phyloP scores from a whole-genome alignment of 306 rosid genomes.

The Mimosa bimucronata region DNA sequence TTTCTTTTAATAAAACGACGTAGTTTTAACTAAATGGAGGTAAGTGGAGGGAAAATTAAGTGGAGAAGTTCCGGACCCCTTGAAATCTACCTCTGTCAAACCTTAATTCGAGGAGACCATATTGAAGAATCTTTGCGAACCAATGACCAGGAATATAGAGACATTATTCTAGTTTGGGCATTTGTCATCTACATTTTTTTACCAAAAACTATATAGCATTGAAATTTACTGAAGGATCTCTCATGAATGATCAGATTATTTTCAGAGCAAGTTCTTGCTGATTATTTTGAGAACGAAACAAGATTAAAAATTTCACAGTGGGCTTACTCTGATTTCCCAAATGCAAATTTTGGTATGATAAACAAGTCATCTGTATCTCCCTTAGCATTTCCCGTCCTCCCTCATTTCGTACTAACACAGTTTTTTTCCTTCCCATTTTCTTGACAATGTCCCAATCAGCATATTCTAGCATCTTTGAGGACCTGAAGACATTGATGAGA shows the following conservation, averaged over 20 bases:
- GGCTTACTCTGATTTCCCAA: neutral
- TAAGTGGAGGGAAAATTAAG: too few relatives aligned
- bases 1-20: too few relatives aligned
- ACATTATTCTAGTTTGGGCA: neutral
- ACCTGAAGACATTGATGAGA: neutral
- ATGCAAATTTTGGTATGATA: neutral
- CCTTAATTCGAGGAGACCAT: neutral
- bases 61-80: too few relatives aligned
- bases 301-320: neutral
- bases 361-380: neutral
- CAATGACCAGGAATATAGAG: neutral
- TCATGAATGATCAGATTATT: neutral
- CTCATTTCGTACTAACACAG: neutral
- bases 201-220: neutral
- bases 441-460: neutral
- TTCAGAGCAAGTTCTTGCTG: neutral
- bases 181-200: neutral
- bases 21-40: too few relatives aligned
- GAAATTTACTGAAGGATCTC: neutral
- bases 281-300: neutral
- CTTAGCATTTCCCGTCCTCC: neutral
- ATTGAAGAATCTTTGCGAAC: neutral
- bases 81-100: neutral
- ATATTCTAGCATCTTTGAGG: neutral
- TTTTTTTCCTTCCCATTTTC: neutral